These are phyloP conservation scores for Saccharomyces paradoxus DNA, from an alignment of 805 yeast genomes.

Conservation along the genomic window DNA sequence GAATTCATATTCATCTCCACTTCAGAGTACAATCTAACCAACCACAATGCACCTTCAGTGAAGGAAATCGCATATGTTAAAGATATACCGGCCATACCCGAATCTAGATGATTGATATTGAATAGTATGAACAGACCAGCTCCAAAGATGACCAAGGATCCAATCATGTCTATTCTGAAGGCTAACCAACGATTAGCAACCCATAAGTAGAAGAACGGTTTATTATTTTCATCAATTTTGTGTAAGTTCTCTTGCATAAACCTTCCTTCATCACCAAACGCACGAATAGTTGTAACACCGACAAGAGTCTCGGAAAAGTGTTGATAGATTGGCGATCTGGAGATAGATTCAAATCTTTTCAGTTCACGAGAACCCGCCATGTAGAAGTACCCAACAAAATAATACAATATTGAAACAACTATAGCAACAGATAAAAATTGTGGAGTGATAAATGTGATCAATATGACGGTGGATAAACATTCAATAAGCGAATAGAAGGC, in stretches of 20 bases:
- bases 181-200: constrained; percentile 84
- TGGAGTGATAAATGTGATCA: constrained; percentile 72
- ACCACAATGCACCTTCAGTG: constrained; percentile 79
- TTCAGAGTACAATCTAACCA: constrained; percentile 75
- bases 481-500: constrained; percentile 51
- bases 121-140: constrained; percentile 68
- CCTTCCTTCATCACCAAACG: constrained; percentile 77
- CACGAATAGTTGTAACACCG: constrained; percentile 84
- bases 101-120: constrained; percentile 56
- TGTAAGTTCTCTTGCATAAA: constrained; percentile 66
- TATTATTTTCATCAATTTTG: constrained; percentile 66
- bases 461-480: constrained; percentile 52
- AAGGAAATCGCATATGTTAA: constrained; percentile 82
- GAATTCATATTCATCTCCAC: constrained; percentile 92
- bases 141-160: constrained; percentile 64
- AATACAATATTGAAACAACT: constrained; percentile 49
- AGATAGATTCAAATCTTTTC: constrained; percentile 72
- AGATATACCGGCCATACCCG: constrained; percentile 89
- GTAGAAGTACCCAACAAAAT: constrained; percentile 60
- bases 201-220: constrained; percentile 88
- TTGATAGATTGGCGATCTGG: constrained; percentile 86
- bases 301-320: constrained; percentile 81
- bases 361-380: constrained; percentile 72
- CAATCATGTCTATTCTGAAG: constrained; percentile 66
- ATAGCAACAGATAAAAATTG: constrained; percentile 64